A percentile compares a stretch with the other conserved stretches of the same genome.
phyloP scores from a whole-genome alignment of 805 yeast species.

The Starmerella cellae region DNA sequence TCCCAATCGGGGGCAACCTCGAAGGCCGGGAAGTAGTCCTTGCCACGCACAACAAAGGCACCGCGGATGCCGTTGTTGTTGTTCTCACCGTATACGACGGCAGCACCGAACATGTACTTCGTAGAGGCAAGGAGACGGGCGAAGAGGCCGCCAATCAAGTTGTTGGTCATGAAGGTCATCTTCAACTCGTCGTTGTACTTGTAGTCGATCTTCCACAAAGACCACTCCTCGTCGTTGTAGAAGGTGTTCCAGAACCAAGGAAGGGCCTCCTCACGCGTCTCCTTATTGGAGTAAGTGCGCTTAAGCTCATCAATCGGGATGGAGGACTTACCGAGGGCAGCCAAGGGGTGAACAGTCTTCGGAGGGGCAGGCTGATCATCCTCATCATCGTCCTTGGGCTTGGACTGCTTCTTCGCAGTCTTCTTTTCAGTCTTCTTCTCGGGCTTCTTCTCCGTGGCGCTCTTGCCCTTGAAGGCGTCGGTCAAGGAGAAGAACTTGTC shows the following conservation, averaged over 20 bases:
- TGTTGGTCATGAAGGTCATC: conserved; percentile 94
- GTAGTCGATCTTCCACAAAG: conserved; percentile 89
- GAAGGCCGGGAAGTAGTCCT: conserved; percentile 80
- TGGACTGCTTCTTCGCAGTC: conserved; percentile 8
- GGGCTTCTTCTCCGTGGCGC: not conserved
- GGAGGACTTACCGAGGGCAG: conserved; percentile 50
- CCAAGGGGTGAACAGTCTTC: conserved; percentile 88
- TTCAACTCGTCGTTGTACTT: conserved; percentile 97
- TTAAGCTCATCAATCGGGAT: conserved; percentile 83
- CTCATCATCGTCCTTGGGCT: too few relatives aligned
- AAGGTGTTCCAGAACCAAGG: conserved; percentile 95
- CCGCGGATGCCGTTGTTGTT: conserved; percentile 95
- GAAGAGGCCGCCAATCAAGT: conserved; percentile 96
- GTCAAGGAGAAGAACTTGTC: not conserved
- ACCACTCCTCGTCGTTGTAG: conserved; percentile 86
- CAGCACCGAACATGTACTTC: conserved; percentile 85
- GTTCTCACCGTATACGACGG: conserved; percentile 97
- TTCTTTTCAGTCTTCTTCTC: not conserved
- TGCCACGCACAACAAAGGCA: conserved; percentile 91
- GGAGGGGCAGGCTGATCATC: conserved; percentile 29
- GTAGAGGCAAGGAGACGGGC: conserved; percentile 83
- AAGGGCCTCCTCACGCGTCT: conserved; percentile 81
- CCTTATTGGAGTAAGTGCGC: conserved; percentile 92
- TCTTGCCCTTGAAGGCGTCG: not conserved
- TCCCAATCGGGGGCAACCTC: conserved; percentile 99